Evolutionary conservation across 2,329 filamentous ascomycete species (phyloP).

Genomic region (Sclerotinia nivalis): DNA sequence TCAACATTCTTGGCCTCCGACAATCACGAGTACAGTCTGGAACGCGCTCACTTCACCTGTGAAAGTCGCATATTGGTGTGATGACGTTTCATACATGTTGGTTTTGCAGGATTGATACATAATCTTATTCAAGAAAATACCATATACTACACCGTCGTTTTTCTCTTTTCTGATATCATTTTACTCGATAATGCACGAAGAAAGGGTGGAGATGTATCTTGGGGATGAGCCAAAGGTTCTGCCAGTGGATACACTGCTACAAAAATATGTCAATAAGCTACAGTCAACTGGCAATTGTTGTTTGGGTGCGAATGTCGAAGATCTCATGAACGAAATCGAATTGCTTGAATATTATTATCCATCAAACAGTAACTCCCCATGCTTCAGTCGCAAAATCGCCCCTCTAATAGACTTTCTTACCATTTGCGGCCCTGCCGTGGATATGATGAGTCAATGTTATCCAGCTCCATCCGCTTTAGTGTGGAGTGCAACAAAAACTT

Average conservation of each 20-base stretch:
- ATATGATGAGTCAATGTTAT: slow-evolving; percentile 14
- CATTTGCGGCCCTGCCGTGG: slow-evolving; percentile 18
- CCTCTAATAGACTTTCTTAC: slow-evolving; percentile 21
- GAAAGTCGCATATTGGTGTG: neutral
- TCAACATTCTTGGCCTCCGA: neutral
- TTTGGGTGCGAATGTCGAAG: slow-evolving; percentile 18
- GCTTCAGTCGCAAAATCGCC: slow-evolving; percentile 8
- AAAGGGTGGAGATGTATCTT: neutral
- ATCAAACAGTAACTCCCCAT: slow-evolving; percentile 1
- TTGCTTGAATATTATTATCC: slow-evolving; percentile 14
- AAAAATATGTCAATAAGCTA: slow-evolving; percentile 19
- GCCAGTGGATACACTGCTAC: neutral
- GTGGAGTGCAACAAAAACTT: slow-evolving; percentile 11
- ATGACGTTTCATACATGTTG: neutral
- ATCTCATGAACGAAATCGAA: slow-evolving; percentile 19
- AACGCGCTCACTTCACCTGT: neutral
- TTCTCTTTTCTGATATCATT: neutral
- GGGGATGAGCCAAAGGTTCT: slow-evolving; percentile 17
- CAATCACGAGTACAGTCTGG: neutral
- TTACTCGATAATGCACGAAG: slow-evolving; percentile 11
- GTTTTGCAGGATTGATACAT: neutral
- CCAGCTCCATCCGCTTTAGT: slow-evolving; percentile 19
- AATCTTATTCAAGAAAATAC: neutral
- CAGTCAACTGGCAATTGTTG: neutral
- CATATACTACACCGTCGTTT: neutral